Base-by-base conservation (phyloP, 495 filamentous ascomycete genomes). In the Bombardia bombarda region DNA sequence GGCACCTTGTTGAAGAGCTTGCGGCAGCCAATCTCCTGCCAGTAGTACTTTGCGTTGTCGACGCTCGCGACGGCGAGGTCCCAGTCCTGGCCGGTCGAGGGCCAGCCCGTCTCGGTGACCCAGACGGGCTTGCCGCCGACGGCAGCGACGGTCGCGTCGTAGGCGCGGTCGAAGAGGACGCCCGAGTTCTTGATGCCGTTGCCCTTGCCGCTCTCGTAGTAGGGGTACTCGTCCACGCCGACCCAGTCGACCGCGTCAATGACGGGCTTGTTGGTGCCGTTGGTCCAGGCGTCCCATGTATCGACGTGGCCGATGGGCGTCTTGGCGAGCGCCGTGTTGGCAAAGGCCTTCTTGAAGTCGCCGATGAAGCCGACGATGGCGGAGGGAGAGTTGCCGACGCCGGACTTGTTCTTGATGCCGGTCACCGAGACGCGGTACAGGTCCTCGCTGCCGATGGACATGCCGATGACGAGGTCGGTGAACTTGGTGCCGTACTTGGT, bases 31-130 rank as follows among this genome's bases (percentile, higher is more conserved):
- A 86, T 71, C 52, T 83, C 66, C 38, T 85, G 64, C 83, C 83
- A 88, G 70, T 78, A 88, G 50, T 66, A 73, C 72, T 83, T 65
- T 39, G 83, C 82, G 61, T 87, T 87, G 33, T 62, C 63, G 18
- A 63, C 45, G 45, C 68, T 78, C 36, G 83, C 65, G 2, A 74
- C 72, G 44, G 78, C 83, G 45, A 74, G 51, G 55, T 75, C 75
- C 62, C 73, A 64, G 21, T 38, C 50, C 7, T 52, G 58, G 28
- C 72, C 72, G 14, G 49, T 45, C 25, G 56, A 42, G 7, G 72
- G 72, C 68, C 68, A 75, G 37, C 72, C 72, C 0, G 70, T 74
- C 59, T 75, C 72, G 37, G 67, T 72, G 16, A 75, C 55, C 72
- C 72, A 75, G 42, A 75, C 58, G 35, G 64, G 66, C 61, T 68